These are phyloP conservation scores for Cinchona pubescens DNA, from an alignment of 257 asterid species.

Conservation along the genomic window DNA sequence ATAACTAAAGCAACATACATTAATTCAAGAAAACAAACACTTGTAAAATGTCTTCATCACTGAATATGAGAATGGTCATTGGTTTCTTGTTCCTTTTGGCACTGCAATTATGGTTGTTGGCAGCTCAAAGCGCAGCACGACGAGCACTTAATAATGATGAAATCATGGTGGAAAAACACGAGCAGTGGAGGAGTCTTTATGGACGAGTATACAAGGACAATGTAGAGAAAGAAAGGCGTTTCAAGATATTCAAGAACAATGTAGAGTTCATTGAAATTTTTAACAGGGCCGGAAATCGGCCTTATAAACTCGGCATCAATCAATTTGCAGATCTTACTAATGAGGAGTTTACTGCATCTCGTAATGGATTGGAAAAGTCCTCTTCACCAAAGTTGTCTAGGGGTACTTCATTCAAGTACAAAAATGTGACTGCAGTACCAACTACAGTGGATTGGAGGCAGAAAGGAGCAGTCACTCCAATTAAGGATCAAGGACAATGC, in stretches of 20 bases:
- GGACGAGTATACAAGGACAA: conserved; percentile 13
- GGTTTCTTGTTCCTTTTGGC: conserved; percentile 9
- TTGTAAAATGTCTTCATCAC: background rate
- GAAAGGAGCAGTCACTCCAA: conserved; percentile 20
- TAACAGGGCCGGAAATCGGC: conserved; percentile 14
- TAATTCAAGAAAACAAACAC: background rate
- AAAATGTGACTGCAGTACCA: conserved; percentile 14
- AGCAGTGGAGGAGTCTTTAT: conserved; percentile 7
- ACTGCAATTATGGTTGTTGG: too few species aligned
- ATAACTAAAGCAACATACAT: background rate
- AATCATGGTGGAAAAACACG: conserved; percentile 3
- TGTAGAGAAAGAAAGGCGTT: conserved; percentile 14
- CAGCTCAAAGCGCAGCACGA: conserved; percentile 8
- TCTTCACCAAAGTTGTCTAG: background rate
- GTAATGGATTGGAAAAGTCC: conserved; percentile 10
- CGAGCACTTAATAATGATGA: background rate
- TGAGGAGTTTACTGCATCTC: conserved; percentile 15
- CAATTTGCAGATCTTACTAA: conserved; percentile 17
- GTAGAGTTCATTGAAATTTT: conserved; percentile 9
- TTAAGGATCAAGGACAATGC: conserved; percentile 25
- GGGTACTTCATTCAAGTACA: conserved; percentile 10
- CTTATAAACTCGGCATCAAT: conserved; percentile 22
- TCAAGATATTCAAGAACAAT: conserved; percentile 16
- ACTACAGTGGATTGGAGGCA: conserved; percentile 17
- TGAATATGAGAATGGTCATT: background rate